Evolutionary conservation across 2,329 filamentous ascomycete species (phyloP).

Genomic region (Lachnellula occidentalis): DNA sequence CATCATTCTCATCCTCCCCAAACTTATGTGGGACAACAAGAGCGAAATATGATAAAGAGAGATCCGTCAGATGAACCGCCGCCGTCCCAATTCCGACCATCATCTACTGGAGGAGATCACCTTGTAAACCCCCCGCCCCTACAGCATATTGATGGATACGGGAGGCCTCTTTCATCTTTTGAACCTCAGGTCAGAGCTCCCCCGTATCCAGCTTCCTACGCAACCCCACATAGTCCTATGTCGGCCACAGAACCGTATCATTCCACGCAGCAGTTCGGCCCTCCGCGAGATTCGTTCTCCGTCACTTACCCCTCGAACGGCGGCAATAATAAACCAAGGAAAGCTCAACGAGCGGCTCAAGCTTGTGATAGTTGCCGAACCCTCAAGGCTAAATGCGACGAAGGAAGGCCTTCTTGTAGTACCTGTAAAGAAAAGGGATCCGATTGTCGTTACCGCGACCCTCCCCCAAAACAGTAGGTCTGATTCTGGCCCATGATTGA

Average conservation of each 20-base stretch:
- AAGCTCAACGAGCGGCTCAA: conserved; percentile 41
- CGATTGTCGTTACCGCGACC: conserved; percentile 82
- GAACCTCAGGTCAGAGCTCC: conserved; percentile 14
- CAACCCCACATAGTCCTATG: conserved; percentile 26
- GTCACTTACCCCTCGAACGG: conserved; percentile 20
- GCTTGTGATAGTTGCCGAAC: conserved; percentile 87
- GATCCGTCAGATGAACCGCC: conserved; percentile 37
- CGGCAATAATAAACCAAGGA: conserved; percentile 18
- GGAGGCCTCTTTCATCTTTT: conserved; percentile 17
- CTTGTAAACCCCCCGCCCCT: conserved; percentile 19
- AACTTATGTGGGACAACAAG: conserved; percentile 40
- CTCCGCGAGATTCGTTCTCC: conserved; percentile 20
- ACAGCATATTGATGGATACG: conserved; percentile 21
- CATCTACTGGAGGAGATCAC: conserved; percentile 26
- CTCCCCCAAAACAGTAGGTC: conserved; percentile 82
- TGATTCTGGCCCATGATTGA: conserved; percentile 31
- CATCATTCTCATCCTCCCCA: conserved; percentile 29
- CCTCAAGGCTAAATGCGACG: conserved; percentile 87
- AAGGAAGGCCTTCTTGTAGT: conserved; percentile 69
- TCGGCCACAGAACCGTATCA: conserved; percentile 21
- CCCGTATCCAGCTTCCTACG: conserved; percentile 16
- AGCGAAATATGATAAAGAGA: conserved; percentile 48
- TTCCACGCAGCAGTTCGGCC: conserved; percentile 14
- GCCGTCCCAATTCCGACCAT: conserved; percentile 34
- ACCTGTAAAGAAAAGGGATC: conserved; percentile 83